Evolutionary conservation across 257 asterid species (phyloP), one percentile per base, ranked within the genome.

Genomic region (Catharanthus roseus): DNA sequence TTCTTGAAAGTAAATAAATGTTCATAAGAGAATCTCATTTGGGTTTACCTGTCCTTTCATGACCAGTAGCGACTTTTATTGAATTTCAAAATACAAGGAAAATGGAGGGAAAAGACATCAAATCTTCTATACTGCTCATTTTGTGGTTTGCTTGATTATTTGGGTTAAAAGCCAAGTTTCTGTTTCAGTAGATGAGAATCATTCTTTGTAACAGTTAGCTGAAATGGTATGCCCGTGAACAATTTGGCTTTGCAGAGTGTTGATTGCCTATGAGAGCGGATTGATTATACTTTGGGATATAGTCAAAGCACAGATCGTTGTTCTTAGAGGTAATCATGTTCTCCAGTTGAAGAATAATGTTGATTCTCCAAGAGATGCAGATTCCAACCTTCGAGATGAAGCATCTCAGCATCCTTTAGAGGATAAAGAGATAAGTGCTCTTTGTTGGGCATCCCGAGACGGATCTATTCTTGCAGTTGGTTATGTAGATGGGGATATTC

Each of bases 361-460:
- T 72, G 81, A 68, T 75, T 73, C 81, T 70, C 78, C 82, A 63
- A 82, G 79, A 77, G 79, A 67, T 36, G 74, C 65, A 67, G 80
- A 76, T 74, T 39, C 65, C 72, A 76, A 78, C 74, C 76, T 56
- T 77, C 74, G 39, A 26, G 83, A 81, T 45, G 86, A 78, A 73
- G 49, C 75, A 72, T 80, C 86, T 76, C 72, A 82, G 50, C 71
- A 69, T 65, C 82, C 87, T 71, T 71, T 79, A 55, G 96, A 86
- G 79, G 96, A 85, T 70, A 93, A 93, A 78, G 97, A 88, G 83
- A 93, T 90, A 72, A 88, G 85, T 66, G 87, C 98, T 72, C 86
- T 93, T 84, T 93, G 97, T 79, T 93, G 97, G 97, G 96, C 86
- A 65, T 90, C 96, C 73, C 49, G 77, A 65, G 95, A 87, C 81